Evolutionary conservation across 2,329 filamentous ascomycete genomes (phyloP), one percentile per base, ranked within the genome.

Genomic region (Penicillium sp.): DNA sequence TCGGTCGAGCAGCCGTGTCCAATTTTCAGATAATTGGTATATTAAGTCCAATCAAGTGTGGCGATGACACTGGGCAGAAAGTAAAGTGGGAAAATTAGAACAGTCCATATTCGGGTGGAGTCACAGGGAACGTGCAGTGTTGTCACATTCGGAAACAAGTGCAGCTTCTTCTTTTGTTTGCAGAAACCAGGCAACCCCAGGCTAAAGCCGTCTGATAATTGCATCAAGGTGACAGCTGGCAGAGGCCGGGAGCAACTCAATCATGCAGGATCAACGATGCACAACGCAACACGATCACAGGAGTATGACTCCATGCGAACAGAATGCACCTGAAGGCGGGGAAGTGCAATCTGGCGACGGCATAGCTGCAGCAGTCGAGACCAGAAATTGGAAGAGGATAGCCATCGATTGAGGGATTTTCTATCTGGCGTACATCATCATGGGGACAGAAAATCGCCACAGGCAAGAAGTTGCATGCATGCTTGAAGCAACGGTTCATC

Each of bases 391-490:
- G 54, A 62, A 44, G 55, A 52, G 47, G 51, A 54, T 52, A 58
- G 58, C 52, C 63, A 59, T 60, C 48, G 37, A 63, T 62, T 75
- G 72, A 71, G 71, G 70, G 67, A 72, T 73, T 73, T 73, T 72
- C 62, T 45, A 53, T 58, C 50, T 51, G 52, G 67, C 55, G 60
- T 67, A 62, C 63, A 67, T 64, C 64, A 61, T 61, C 42, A 67
- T 63, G 60, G 53, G 64, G 57, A 66, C 56, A 61, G 56, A 54
- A 64, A 64, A 57, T 67, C 64, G 69, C 73, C 71, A 76, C 73
- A 66, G 70, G 66, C 68, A 60, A 68, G 33, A 62, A 66, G 67
- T 60, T 66, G 63, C 67, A 70, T 74, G 72, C 71, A 74, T 69
- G 59, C 59, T 61, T 69, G 68, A 71, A 70, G 66, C 67, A 65